Conservation (phyloP, 225 moss, liverwort and hornwort genomes). For the Antitrichia curtipendula region DNA sequence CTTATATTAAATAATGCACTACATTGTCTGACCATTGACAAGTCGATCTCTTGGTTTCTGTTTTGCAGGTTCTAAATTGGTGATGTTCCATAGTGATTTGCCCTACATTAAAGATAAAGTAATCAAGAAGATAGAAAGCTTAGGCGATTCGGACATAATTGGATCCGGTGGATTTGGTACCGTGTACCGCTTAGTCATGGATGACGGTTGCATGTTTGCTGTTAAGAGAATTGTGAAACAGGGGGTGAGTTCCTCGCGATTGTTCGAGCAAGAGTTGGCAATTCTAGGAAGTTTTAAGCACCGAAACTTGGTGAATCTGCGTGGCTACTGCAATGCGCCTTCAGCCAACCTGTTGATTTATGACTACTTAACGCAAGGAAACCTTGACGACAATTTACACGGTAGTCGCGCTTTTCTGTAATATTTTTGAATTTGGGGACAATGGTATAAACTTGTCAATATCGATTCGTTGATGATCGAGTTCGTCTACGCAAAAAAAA, state of each 20-base stretch:
- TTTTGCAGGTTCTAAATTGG: conserved; percentile 48
- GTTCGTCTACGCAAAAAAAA: background rate
- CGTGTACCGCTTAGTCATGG: conserved; percentile 79
- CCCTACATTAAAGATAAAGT: conserved; percentile 63
- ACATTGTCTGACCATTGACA: background rate
- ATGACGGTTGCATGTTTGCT: conserved; percentile 78
- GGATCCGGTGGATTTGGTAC: conserved; percentile 93
- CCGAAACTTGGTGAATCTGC: conserved; percentile 46
- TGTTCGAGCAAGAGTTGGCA: conserved; percentile 58
- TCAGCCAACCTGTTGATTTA: conserved; percentile 45
- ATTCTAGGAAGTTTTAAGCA: conserved; percentile 51
- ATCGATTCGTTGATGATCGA: background rate
- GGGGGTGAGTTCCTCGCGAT: conserved; percentile 48
- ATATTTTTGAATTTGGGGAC: background rate
- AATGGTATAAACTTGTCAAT: background rate
- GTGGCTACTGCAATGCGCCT: conserved; percentile 46
- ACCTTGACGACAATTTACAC: conserved; percentile 42
- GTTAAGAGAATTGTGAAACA: conserved; percentile 73
- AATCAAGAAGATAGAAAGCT: conserved; percentile 51
- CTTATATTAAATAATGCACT: background rate
- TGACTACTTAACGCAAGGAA: conserved; percentile 38
- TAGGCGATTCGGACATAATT: conserved; percentile 66
- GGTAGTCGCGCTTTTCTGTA: background rate
- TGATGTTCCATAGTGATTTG: conserved; percentile 85
- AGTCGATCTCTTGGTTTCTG: background rate